These are phyloP conservation scores for Uronychia setigera DNA, from an alignment of 73 alveolate species.

Conservation along the genomic window DNA sequence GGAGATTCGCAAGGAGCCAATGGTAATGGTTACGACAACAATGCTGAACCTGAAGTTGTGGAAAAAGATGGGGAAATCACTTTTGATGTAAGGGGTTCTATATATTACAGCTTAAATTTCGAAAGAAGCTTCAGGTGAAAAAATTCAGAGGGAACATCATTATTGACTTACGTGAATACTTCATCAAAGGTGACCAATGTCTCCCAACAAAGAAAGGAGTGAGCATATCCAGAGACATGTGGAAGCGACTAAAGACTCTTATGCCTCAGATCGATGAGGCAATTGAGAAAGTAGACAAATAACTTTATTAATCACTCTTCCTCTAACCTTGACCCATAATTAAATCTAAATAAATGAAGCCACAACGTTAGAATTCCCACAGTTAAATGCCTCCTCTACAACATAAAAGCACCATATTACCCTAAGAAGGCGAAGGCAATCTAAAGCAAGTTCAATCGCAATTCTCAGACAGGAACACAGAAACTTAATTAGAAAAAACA, in stretches of 20 bases:
- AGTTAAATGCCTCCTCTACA: background rate
- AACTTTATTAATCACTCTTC: background rate
- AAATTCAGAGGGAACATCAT: constrained; percentile 33
- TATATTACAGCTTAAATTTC: constrained; percentile 2
- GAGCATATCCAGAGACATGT: constrained; percentile 29
- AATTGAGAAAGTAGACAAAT: constrained; percentile 23
- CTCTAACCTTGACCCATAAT: background rate
- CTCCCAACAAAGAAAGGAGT: constrained; percentile 66
- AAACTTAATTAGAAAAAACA: too few species aligned
- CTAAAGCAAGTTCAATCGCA: too few species aligned
- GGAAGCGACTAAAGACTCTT: constrained; percentile 26
- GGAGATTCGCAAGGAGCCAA: constrained; percentile 22
- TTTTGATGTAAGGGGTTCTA: background rate
- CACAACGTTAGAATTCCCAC: background rate
- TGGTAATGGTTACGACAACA: background rate
- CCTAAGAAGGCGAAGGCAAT: too few species aligned
- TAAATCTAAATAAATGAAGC: background rate
- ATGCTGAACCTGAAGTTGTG: too few species aligned
- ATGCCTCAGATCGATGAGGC: constrained; percentile 37
- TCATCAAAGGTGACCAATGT: constrained; percentile 25
- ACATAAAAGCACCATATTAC: too few species aligned
- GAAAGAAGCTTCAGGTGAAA: constrained; percentile 46
- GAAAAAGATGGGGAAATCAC: background rate
- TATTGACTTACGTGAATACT: constrained; percentile 61
- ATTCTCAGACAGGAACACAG: too few species aligned